Conservation (phyloP, 2,329 filamentous ascomycete genomes). For the Coniochaeta hoffmannii region DNA sequence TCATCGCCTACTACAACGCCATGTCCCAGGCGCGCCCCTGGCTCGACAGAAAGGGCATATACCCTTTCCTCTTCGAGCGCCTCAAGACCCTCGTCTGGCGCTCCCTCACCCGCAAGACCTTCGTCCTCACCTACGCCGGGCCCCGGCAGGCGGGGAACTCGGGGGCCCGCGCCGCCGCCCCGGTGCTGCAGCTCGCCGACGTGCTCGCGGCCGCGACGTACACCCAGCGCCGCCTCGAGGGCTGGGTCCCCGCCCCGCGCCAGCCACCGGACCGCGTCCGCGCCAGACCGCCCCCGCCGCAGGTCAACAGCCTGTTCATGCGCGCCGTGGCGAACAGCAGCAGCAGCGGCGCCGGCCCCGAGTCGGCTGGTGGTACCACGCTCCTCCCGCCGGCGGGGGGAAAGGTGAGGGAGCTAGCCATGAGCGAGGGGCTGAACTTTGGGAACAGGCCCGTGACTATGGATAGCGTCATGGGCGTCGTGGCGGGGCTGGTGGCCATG, state of each 20-base stretch:
- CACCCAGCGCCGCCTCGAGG: constrained; percentile 57
- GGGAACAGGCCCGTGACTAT: constrained; percentile 54
- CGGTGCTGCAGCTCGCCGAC: constrained; percentile 61
- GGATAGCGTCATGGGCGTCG: constrained; percentile 67
- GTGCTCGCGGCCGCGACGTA: constrained; percentile 57
- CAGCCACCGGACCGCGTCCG: constrained; percentile 23
- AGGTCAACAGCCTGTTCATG: constrained; percentile 45
- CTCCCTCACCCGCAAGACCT: constrained; percentile 68
- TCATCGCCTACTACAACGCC: constrained; percentile 64
- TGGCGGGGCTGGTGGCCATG: constrained; percentile 71
- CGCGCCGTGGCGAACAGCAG: constrained; percentile 41
- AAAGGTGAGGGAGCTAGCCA: constrained; percentile 36
- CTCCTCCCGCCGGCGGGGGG: constrained; percentile 41
- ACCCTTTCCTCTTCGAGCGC: constrained; percentile 68
- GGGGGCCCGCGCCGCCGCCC: constrained; percentile 56
- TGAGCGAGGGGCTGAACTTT: constrained; percentile 54
- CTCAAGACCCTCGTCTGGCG: constrained; percentile 81
- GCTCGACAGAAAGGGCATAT: constrained; percentile 68
- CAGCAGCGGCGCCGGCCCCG: constrained; percentile 15
- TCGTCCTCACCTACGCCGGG: constrained; percentile 69
- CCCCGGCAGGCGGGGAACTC: constrained; percentile 24
- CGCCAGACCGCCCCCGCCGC: constrained; percentile 29
- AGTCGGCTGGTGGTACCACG: too few species aligned
- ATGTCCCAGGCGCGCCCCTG: constrained; percentile 59
- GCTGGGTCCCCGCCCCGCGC: constrained; percentile 23